phyloP scores from a whole-genome alignment of 2,329 filamentous ascomycete genomes.

The Sporothrix dimorphospora region DNA sequence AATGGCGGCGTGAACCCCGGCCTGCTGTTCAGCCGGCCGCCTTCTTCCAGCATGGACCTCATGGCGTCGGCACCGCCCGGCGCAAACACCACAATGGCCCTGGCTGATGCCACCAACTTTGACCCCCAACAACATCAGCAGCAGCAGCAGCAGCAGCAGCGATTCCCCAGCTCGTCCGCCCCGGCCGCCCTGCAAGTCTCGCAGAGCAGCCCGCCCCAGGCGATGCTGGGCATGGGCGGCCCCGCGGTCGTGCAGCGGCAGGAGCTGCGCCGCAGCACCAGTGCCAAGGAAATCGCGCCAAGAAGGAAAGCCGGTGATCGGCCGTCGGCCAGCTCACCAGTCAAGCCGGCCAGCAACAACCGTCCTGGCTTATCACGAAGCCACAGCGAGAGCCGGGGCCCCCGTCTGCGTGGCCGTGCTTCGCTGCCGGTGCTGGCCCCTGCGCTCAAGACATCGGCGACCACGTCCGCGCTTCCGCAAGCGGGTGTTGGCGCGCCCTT shows the following conservation, averaged over 20 bases:
- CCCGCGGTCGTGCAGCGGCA: conserved; percentile 40
- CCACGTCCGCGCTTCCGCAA: conserved; percentile 3
- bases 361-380: conserved; percentile 58
- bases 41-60: conserved; percentile 51
- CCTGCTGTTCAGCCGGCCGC: conserved; percentile 58
- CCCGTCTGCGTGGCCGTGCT: conserved; percentile 47
- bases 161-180: conserved; percentile 36
- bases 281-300: conserved; percentile 49
- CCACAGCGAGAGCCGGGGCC: conserved; percentile 57
- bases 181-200: conserved; percentile 34
- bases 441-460: conserved; percentile 43
- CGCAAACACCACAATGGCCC: conserved; percentile 3
- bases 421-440: conserved; percentile 54
- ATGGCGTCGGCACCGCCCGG: conserved; percentile 33
- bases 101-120: conserved; percentile 34
- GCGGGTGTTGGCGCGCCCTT: conserved; percentile 25
- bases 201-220: conserved; percentile 35
- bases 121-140: conserved; percentile 3
- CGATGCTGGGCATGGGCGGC: conserved; percentile 37
- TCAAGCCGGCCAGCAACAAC: conserved; percentile 47
- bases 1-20: conserved; percentile 61
- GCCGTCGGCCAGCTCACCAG: conserved; percentile 52
- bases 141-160: conserved; percentile 30
- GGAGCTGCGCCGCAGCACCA: conserved; percentile 51
- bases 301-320: conserved; percentile 49